Conservation (phyloP, 257 asterid species). For the Gentiana dahurica region DNA sequence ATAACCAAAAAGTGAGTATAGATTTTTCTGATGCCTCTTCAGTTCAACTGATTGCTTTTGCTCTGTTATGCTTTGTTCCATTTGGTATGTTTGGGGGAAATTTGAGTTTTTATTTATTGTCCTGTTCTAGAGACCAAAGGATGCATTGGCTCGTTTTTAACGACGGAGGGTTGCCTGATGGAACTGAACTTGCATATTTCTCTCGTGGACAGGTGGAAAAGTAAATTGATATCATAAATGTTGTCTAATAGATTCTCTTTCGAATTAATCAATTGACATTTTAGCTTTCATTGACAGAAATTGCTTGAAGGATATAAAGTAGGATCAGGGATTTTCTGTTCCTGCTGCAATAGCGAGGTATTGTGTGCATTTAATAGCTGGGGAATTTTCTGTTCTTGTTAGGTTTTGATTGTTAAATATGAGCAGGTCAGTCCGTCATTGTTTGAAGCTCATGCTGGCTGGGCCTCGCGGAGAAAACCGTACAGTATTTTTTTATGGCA, state of each 20-base stretch:
- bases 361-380: slow-evolving; percentile 5
- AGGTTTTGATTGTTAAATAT: slow-evolving; percentile 6
- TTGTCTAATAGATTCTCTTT: neutral
- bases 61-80: slow-evolving; percentile 10
- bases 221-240: slow-evolving; percentile 4
- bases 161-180: slow-evolving; percentile 89
- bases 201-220: slow-evolving; percentile 77
- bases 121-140: slow-evolving; percentile 64
- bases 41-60: neutral
- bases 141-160: slow-evolving; percentile 92
- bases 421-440: slow-evolving; percentile 93
- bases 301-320: slow-evolving; percentile 82
- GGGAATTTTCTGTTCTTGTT: slow-evolving; percentile 10
- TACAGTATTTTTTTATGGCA: slow-evolving; percentile 21
- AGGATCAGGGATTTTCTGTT: slow-evolving; percentile 82
- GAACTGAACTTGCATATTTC: slow-evolving; percentile 83
- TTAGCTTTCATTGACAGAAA: slow-evolving; percentile 39
- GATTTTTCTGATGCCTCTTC: slow-evolving; percentile 10
- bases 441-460: slow-evolving; percentile 99
- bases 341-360: slow-evolving; percentile 89
- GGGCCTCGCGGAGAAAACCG: slow-evolving; percentile 98
- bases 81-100: slow-evolving; percentile 7
- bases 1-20: slow-evolving; percentile 76
- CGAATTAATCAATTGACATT: slow-evolving; percentile 12
- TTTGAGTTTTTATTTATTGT: slow-evolving; percentile 3